phyloP scores from a whole-genome alignment of 2,329 filamentous ascomycete species.

The Xylariaceae sp. region DNA sequence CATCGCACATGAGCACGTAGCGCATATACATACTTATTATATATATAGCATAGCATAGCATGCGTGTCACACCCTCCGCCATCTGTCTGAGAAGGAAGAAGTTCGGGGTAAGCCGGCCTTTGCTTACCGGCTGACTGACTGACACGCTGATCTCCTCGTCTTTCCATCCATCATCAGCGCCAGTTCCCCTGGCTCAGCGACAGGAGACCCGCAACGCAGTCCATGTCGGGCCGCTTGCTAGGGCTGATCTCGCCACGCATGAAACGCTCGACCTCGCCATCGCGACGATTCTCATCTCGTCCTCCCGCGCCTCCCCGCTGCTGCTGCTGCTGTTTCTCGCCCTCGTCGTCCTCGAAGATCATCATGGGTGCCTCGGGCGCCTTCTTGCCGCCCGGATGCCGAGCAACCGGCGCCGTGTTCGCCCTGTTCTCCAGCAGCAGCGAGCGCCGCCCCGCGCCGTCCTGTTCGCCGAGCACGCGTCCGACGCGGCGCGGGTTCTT shows the following conservation, averaged over 20 bases:
- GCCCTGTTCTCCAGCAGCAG: slow-evolving; percentile 37
- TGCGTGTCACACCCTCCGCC: background rate
- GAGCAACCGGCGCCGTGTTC: slow-evolving; percentile 45
- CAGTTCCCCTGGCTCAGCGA: slow-evolving; percentile 93
- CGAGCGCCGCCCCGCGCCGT: slow-evolving; percentile 35
- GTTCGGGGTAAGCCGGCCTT: too few species aligned
- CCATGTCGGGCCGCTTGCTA: slow-evolving; percentile 78
- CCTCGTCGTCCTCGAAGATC: slow-evolving; percentile 56
- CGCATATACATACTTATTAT: too few species aligned
- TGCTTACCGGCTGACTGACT: background rate
- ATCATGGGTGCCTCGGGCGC: slow-evolving; percentile 36
- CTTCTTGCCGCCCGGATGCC: slow-evolving; percentile 16
- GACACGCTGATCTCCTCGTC: background rate
- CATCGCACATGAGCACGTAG: too few species aligned
- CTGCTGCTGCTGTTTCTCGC: background rate
- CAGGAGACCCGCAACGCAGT: slow-evolving; percentile 86
- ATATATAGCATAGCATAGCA: too few species aligned
- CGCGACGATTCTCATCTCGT: background rate
- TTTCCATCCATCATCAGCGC: slow-evolving; percentile 53
- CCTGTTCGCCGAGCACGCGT: slow-evolving; percentile 46
- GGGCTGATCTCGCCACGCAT: slow-evolving; percentile 69
- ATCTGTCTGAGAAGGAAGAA: background rate
- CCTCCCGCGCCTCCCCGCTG: background rate
- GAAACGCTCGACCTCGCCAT: slow-evolving; percentile 65
- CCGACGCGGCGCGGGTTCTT: slow-evolving; percentile 46